Conservation (phyloP, 2,329 filamentous ascomycete genomes). For the Scolecobasidium constrictum region DNA sequence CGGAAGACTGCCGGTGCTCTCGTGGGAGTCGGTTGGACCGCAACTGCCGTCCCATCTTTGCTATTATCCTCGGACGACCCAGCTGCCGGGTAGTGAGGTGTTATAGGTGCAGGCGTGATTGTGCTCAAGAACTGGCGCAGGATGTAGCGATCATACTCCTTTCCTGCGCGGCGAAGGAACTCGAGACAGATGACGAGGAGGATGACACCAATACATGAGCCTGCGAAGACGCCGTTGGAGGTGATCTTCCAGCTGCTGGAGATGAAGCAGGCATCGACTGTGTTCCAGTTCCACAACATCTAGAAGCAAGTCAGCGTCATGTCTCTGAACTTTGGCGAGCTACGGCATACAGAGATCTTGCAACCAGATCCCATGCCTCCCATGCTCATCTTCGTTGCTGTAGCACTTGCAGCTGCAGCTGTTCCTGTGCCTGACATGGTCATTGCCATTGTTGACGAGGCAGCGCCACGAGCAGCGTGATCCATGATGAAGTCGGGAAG, state of each 20-base stretch:
- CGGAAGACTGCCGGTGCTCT: constrained; percentile 21
- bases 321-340: too few species aligned
- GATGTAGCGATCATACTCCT: constrained; percentile 63
- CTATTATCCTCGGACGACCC: too few species aligned
- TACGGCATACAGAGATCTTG: constrained; percentile 25
- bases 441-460: neutral
- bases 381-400: constrained; percentile 11
- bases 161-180: constrained; percentile 55
- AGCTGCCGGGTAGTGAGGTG: too few species aligned
- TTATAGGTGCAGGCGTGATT: too few species aligned
- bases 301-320: too few species aligned
- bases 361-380: constrained; percentile 23
- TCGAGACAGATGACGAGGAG: constrained; percentile 65
- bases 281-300: constrained; percentile 78
- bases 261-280: constrained; percentile 62
- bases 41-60: too few species aligned
- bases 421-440: neutral
- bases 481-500: too few species aligned
- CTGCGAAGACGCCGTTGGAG: constrained; percentile 62
- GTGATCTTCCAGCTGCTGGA: constrained; percentile 58
- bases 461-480: too few species aligned
- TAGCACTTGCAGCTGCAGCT: neutral
- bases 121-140: too few species aligned
- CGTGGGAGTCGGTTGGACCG: too few species aligned
- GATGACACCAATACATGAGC: constrained; percentile 67